Evolutionary conservation across 345 rosid species (phyloP).

Genomic region (Pseudoturritis turrita): DNA sequence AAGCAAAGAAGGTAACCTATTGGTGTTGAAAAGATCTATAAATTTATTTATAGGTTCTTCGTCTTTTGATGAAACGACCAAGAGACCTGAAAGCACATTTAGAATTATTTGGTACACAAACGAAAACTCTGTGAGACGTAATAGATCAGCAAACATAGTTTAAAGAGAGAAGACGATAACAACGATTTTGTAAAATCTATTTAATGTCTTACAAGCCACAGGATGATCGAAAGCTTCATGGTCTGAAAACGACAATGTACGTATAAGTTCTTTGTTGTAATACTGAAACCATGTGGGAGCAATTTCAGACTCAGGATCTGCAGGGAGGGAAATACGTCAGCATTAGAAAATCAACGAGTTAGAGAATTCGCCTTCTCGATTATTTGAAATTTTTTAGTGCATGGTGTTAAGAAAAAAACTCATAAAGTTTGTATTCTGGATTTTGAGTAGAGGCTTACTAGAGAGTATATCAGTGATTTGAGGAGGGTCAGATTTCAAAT

Average conservation of each 20-base stretch:
- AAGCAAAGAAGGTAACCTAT: constrained; percentile 72
- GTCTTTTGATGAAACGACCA: constrained; percentile 89
- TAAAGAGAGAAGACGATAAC: not conserved
- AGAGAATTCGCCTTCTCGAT: not conserved
- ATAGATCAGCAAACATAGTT: constrained; percentile 2
- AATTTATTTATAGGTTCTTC: constrained; percentile 75
- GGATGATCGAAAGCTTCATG: constrained; percentile 99
- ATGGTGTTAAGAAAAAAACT: not conserved
- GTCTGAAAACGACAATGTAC: constrained; percentile 70
- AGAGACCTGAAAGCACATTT: constrained; percentile 61
- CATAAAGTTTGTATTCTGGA: too few species aligned
- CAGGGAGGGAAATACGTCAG: constrained; percentile 13
- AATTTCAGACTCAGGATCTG: constrained; percentile 73
- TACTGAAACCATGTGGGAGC: constrained; percentile 82
- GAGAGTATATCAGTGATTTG: constrained; percentile 50
- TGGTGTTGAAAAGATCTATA: constrained; percentile 81
- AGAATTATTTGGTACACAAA: not conserved
- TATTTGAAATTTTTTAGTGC: not conserved
- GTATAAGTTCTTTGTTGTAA: constrained; percentile 77
- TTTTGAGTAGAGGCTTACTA: constrained; percentile 45
- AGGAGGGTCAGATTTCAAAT: constrained; percentile 56
- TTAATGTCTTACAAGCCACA: constrained; percentile 75
- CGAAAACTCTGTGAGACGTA: constrained; percentile 10
- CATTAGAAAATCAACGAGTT: constrained; percentile 6
- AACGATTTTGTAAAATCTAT: constrained; percentile 11